Evolutionary conservation across 495 filamentous ascomycete species (phyloP), one percentile per base, ranked within the genome.

Genomic region (Penicillium bovifimosum): DNA sequence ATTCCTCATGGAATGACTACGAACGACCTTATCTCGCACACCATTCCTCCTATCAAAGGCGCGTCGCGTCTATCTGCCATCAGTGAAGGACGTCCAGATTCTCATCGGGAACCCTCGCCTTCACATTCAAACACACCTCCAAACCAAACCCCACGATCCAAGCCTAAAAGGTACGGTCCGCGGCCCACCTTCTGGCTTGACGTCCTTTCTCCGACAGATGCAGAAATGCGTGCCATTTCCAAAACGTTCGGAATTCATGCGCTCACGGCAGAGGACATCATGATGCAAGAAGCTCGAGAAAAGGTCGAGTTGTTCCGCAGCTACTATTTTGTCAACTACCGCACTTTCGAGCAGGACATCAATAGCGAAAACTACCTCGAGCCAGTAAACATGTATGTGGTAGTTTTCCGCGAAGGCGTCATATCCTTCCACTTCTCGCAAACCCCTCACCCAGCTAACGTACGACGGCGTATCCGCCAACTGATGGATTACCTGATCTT

Each of bases 291-390:
- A 72, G 86, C 88, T 40, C 89, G 93, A 9, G 93, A 98, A 62
- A 98, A 98, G 71, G 95, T 98, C 7, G 93, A 98, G 70, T 81
- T 98, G 6, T 98, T 98, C 75, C 81, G 86, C 32, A 86, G 95
- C 56, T 98, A 98, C 72, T 98, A 98, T 65, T 96, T 98, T 63
- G 85, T 96, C 70, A 97, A 96, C 61, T 98, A 96, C 70, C 86
- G 93, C 7, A 90, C 90, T 2, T 98, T 98, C 58, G 95, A 96
- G 60, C 93, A 98, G 67, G 91, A 97, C 61, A 80, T 80, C 54
- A 84, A 85, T 57, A 92, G 81, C 61, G 88, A 91, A 52, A 81
- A 93, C 63, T 96, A 92, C 64, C 78, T 98, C 32, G 87, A 96
- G 59, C 91, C 93, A 11, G 86, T 98, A 58, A 96, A 98, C 71